phyloP scores from a whole-genome alignment of 1,139 yeast species.

The Wickerhamomyces sp. region DNA sequence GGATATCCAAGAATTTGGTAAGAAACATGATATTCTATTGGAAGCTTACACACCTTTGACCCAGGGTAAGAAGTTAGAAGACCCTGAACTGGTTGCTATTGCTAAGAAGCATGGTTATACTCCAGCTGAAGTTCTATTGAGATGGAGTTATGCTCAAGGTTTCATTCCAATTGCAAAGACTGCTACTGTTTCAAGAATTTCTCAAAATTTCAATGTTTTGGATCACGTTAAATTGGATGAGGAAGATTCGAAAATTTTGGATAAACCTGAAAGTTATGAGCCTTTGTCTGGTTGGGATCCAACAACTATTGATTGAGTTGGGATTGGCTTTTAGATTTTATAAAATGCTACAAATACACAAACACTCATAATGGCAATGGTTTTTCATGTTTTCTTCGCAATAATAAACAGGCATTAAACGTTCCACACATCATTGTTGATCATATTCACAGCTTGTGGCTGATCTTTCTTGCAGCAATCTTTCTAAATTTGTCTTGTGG shows the following conservation, averaged over 20 bases:
- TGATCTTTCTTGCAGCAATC: conserved; percentile 49
- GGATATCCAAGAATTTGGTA: conserved; percentile 37
- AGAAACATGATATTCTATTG: conserved; percentile 32
- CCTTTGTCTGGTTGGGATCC: not conserved
- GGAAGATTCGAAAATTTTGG: conserved; percentile 11
- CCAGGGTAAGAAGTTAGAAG: conserved; percentile 38
- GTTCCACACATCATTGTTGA: too few species aligned
- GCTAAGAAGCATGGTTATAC: conserved; percentile 32
- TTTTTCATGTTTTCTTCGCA: too few species aligned
- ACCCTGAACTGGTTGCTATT: conserved; percentile 37
- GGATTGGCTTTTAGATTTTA: too few species aligned
- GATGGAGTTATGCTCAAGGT: conserved; percentile 39
- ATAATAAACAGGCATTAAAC: too few species aligned
- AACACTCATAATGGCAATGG: too few species aligned
- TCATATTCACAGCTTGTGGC: conserved; percentile 55
- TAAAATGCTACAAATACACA: too few species aligned
- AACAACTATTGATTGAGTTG: not conserved
- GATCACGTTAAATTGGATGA: conserved; percentile 13
- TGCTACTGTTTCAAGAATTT: conserved; percentile 43
- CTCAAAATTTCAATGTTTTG: conserved; percentile 37
- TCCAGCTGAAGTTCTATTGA: conserved; percentile 37
- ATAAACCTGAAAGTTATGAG: not conserved
- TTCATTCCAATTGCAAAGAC: conserved; percentile 72
- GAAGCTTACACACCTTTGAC: conserved; percentile 55
- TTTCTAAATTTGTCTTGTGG: conserved; percentile 67